Conservation (phyloP, 345 rosid species). For the Xanthoceras sorbifolium region DNA sequence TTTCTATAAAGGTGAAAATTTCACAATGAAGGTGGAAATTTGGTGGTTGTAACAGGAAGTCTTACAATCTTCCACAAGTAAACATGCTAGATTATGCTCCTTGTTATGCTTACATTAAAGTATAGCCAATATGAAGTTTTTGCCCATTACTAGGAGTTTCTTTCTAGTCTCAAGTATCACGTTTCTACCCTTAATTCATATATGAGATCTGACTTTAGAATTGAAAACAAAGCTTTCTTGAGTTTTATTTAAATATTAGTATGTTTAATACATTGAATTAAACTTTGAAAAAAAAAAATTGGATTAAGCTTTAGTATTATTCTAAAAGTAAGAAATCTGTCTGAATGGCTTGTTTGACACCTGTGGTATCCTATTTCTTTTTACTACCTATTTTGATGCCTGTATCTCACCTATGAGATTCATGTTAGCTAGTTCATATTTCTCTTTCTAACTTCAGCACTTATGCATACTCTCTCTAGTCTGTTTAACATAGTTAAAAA, state of each 20-base stretch:
- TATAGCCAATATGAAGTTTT: background rate
- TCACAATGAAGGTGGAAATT: background rate
- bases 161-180: background rate
- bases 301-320: background rate
- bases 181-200: background rate
- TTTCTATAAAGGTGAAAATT: background rate
- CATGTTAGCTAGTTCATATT: background rate
- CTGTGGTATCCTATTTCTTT: background rate
- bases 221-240: background rate
- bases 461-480: background rate
- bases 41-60: background rate
- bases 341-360: background rate
- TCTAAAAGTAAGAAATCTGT: background rate
- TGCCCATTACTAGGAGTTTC: background rate
- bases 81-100: background rate
- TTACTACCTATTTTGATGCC: constrained; percentile 9
- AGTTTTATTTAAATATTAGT: background rate
- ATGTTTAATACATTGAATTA: background rate
- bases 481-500: background rate
- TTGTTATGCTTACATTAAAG: background rate
- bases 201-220: background rate
- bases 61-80: background rate
- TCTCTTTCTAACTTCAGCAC: background rate
- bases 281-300: no score
- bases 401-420: constrained; percentile 2